Percentiles rank a stretch among this genome's conserved stretches.
These are phyloP conservation scores for Aspergillus hancockii DNA, from an alignment of 495 filamentous ascomycete genomes.

Conservation along the genomic window DNA sequence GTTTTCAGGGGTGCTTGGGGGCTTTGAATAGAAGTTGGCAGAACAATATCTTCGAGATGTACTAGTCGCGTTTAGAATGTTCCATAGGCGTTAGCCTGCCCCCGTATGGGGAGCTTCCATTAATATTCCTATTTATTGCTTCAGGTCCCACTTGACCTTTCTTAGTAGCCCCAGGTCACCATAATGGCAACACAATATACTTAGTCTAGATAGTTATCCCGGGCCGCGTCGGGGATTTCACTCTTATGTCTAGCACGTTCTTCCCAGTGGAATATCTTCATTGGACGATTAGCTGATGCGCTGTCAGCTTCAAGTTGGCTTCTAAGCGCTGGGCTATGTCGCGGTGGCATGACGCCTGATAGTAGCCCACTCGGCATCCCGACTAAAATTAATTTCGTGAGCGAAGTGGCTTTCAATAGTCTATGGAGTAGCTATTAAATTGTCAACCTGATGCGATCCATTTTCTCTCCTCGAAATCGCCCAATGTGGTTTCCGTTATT, in stretches of 20 bases:
- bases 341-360: not conserved
- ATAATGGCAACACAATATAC: not conserved
- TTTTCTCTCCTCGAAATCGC: not conserved
- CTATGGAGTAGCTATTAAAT: not conserved
- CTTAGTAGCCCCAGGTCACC: not conserved
- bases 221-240: not conserved
- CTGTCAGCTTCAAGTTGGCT: not conserved
- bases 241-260: not conserved
- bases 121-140: too few species aligned
- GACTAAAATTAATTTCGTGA: not conserved
- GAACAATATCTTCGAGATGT: not conserved
- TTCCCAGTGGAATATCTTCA: not conserved
- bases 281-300: not conserved
- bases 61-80: not conserved
- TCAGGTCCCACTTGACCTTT: too few species aligned
- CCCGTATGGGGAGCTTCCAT: not conserved
- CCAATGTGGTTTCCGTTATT: not conserved
- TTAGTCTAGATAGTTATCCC: not conserved
- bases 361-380: not conserved
- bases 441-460: not conserved
- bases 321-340: not conserved
- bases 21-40: too few species aligned
- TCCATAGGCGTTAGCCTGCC: not conserved
- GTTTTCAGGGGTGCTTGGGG: not conserved
- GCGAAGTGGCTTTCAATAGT: not conserved